Conservation (phyloP, 208 protist species). For the Acanthamoeba castellanii region DNA sequence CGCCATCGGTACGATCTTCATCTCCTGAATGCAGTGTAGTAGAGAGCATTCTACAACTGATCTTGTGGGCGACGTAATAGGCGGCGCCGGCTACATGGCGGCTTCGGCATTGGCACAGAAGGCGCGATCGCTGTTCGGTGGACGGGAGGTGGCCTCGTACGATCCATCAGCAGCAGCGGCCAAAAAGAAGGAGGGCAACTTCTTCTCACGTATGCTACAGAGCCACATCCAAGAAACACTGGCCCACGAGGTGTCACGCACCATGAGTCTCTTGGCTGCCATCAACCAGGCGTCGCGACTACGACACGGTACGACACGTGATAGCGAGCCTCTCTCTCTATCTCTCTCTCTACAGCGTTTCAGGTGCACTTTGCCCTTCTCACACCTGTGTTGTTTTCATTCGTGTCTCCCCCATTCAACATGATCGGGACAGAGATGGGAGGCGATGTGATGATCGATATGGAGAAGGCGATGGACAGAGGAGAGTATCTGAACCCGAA, state of each 20-base stretch:
- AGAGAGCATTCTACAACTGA: too few relatives aligned
- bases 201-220: slow-evolving; percentile 44
- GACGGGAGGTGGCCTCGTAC: slow-evolving; percentile 26
- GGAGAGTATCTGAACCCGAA: not conserved
- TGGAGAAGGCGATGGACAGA: slow-evolving; percentile 42
- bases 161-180: not conserved
- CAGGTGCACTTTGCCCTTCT: not conserved
- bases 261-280: slow-evolving; percentile 5
- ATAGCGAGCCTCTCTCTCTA: not conserved
- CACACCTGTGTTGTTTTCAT: not conserved
- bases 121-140: slow-evolving; percentile 61
- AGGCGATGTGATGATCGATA: slow-evolving; percentile 15
- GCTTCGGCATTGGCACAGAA: slow-evolving; percentile 18
- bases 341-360: too few relatives aligned
- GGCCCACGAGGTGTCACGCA: slow-evolving; percentile 39
- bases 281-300: not conserved
- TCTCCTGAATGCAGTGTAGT: not conserved
- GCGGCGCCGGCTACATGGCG: slow-evolving; percentile 23
- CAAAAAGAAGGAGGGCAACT: slow-evolving; percentile 43
- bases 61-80: not conserved
- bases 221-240: slow-evolving; percentile 9
- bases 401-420: not conserved
- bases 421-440: not conserved
- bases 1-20: not conserved
- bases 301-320: not conserved